Evolutionary conservation across 2,329 filamentous ascomycete genomes (phyloP).

Genomic region (Penicillium sp.): DNA sequence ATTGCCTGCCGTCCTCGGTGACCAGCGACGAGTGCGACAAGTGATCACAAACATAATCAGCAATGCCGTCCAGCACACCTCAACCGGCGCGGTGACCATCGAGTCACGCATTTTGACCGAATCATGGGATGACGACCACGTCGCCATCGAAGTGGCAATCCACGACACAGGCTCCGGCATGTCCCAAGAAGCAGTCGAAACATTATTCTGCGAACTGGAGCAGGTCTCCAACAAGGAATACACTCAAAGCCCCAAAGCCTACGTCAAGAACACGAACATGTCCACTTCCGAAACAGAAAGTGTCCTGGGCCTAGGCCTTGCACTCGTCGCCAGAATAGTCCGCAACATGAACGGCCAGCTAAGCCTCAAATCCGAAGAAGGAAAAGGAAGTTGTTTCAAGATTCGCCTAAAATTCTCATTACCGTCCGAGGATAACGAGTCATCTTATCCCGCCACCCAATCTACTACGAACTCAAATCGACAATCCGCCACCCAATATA

Average conservation of each 20-base stretch:
- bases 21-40: constrained; percentile 76
- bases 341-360: constrained; percentile 87
- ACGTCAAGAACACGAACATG: constrained; percentile 28
- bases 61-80: constrained; percentile 84
- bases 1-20: constrained; percentile 73
- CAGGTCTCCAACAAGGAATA: constrained; percentile 65
- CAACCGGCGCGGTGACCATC: constrained; percentile 66
- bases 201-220: constrained; percentile 61
- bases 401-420: constrained; percentile 75
- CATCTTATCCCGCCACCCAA: background rate
- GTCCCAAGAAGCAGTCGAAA: constrained; percentile 57
- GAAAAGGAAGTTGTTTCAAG: constrained; percentile 77
- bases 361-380: constrained; percentile 77
- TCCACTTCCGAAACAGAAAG: constrained; percentile 37
- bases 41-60: constrained; percentile 78
- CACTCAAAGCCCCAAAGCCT: constrained; percentile 22
- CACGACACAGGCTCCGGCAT: constrained; percentile 73
- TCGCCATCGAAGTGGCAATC: constrained; percentile 71
- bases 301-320: constrained; percentile 75
- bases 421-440: constrained; percentile 42
- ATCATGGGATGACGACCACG: constrained; percentile 53
- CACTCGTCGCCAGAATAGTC: constrained; percentile 77
- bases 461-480: background rate
- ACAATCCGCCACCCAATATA: background rate
- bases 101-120: constrained; percentile 60